Evolutionary conservation across 2,329 filamentous ascomycete species (phyloP).

Genomic region (Exophiala lecanii-corni): DNA sequence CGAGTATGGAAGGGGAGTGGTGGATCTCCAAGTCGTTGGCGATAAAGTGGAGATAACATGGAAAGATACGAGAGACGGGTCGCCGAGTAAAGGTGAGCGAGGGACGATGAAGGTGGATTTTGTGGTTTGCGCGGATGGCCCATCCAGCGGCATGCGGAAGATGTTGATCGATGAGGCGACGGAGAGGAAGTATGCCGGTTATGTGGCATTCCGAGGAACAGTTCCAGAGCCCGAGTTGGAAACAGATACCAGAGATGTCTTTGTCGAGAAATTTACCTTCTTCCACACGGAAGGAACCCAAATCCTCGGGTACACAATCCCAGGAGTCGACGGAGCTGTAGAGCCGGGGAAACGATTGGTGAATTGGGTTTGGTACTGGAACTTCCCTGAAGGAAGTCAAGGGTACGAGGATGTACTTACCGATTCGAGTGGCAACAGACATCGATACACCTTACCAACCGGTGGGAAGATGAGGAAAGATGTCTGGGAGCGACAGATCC

Average conservation of each 20-base stretch:
- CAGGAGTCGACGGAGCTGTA: slow-evolving; percentile 36
- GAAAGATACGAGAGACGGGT: slow-evolving; percentile 3
- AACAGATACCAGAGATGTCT: slow-evolving; percentile 25
- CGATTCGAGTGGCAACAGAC: slow-evolving; percentile 28
- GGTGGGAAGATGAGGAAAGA: slow-evolving; percentile 25
- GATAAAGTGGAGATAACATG: slow-evolving; percentile 16
- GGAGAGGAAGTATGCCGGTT: slow-evolving; percentile 30
- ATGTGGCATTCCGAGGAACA: slow-evolving; percentile 42
- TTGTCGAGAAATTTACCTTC: slow-evolving; percentile 39
- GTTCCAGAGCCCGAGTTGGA: slow-evolving; percentile 31
- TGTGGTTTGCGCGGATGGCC: slow-evolving; percentile 19
- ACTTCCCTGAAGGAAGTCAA: slow-evolving; percentile 23
- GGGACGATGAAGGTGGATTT: slow-evolving; percentile 22
- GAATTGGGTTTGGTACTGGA: slow-evolving; percentile 47
- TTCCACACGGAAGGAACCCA: slow-evolving; percentile 37
- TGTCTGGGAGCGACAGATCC: slow-evolving; percentile 36
- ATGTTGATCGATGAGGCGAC: slow-evolving; percentile 11
- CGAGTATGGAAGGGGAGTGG: slow-evolving; percentile 15
- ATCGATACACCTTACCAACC: slow-evolving; percentile 36
- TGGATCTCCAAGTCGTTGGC: slow-evolving; percentile 5
- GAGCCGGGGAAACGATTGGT: slow-evolving; percentile 38
- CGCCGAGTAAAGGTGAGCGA: slow-evolving; percentile 16
- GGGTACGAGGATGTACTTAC: slow-evolving; percentile 31
- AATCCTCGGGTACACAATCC: slow-evolving; percentile 42
- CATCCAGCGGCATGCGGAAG: slow-evolving; percentile 8